Evolutionary conservation across 2,329 filamentous ascomycete genomes (phyloP), one percentile per base, ranked within the genome.

Genomic region (Monosporascus sp.): DNA sequence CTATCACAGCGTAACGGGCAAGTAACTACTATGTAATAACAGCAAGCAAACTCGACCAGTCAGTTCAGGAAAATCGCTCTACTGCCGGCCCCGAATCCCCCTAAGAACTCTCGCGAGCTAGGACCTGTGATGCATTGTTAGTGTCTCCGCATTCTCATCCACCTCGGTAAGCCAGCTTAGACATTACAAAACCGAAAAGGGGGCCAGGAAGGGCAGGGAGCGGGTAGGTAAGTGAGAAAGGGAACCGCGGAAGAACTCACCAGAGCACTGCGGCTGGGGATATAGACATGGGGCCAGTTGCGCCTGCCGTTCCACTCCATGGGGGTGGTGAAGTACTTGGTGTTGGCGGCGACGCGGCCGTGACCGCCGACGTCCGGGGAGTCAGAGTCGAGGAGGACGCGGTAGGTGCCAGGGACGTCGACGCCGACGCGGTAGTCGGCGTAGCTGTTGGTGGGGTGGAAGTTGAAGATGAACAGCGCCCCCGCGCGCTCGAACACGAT

Each of bases 391-490:
- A 99, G 77, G 4, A 96, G 86, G 51, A 96, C 85, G 52, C 83
- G 81, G 72, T 99, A 99, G 1, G 89, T 96, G 39, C 94, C 94
- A 3, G 87, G 74, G 20, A 83, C 77, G 50, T 97, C 90, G 39
- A 99, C 80, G 18, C 94, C 94, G 47, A 99, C 87, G 38, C 93
- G 85, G 70, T 97, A 99, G 72, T 97, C 94, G 11, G 87, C 86
- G 73, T 88, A 99, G 71, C 90, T 96, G 61, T 87, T 75, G 27
- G 82, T 83, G 0, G 89, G 85, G 68, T 97, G 86, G 79, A 97
- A 97, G 74, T 99, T 99, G 80, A 99, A 97, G 63, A 97, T 81
- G 78, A 92, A 99, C 11, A 99, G 77, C 54, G 96, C 75, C 0
- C 92, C 92, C 1, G 85, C 94, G 35, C 94, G 84, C 76, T 99